Evolutionary conservation across 805 yeast species (phyloP).

Genomic region (Suhomyces kilbournensis): DNA sequence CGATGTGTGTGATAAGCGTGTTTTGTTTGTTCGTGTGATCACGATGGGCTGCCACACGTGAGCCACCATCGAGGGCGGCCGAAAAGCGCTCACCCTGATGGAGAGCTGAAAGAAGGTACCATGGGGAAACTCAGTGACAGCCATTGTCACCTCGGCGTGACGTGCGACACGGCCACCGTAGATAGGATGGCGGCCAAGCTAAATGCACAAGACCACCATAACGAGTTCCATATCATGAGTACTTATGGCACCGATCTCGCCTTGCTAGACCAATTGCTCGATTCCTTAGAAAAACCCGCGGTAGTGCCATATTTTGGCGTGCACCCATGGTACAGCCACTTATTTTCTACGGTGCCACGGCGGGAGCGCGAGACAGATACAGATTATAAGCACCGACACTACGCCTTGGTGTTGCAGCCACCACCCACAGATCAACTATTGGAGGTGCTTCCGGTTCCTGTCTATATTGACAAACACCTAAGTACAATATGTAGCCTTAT

Average conservation of each 20-base stretch:
- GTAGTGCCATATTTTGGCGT: slow-evolving; percentile 61
- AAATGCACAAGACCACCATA: slow-evolving; percentile 1
- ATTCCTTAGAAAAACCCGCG: slow-evolving; percentile 6
- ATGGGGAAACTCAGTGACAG: slow-evolving; percentile 19
- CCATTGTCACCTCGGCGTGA: slow-evolving; percentile 35
- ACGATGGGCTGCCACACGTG: not conserved
- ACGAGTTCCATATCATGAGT: slow-evolving; percentile 34
- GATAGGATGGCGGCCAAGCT: slow-evolving; percentile 9
- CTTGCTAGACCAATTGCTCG: slow-evolving; percentile 19
- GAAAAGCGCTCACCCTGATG: not conserved
- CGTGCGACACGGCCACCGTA: slow-evolving; percentile 9
- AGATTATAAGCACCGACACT: slow-evolving; percentile 51
- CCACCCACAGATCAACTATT: slow-evolving; percentile 39
- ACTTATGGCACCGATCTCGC: slow-evolving; percentile 35
- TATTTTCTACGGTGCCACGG: slow-evolving; percentile 39
- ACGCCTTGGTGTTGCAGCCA: slow-evolving; percentile 47
- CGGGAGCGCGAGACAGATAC: slow-evolving; percentile 8
- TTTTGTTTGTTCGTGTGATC: not conserved
- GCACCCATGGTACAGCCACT: slow-evolving; percentile 91
- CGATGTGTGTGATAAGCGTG: not conserved
- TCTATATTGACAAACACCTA: slow-evolving; percentile 36
- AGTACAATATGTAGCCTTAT: slow-evolving; percentile 23
- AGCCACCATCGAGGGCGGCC: not conserved
- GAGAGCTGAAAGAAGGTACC: not conserved
- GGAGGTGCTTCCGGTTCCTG: slow-evolving; percentile 59